phyloP scores from a whole-genome alignment of 208 protist species.

The Crithidia brevicula region DNA sequence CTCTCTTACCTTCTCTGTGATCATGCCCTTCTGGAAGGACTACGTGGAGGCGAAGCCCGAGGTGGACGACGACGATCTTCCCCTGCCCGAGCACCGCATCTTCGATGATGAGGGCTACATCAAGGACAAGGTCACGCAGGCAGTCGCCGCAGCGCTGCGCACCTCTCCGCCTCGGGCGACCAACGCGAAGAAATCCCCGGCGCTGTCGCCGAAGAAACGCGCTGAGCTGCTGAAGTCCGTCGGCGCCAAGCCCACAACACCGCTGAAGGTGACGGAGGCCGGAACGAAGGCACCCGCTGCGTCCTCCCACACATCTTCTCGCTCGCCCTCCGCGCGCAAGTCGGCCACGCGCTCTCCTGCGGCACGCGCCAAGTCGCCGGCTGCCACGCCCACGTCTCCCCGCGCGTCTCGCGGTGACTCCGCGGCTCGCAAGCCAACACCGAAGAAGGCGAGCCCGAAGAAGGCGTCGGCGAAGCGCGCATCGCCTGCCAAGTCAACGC shows the following conservation, averaged over 20 bases:
- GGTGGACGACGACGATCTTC: constrained; percentile 87
- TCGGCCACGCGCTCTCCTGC: constrained; percentile 13
- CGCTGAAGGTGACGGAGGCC: constrained; percentile 6
- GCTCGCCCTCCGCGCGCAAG: constrained; percentile 19
- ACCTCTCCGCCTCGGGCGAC: constrained; percentile 2
- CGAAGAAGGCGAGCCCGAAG: constrained; percentile 13
- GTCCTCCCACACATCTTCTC: background rate
- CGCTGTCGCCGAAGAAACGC: constrained; percentile 8
- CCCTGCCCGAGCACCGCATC: constrained; percentile 81
- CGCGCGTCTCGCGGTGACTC: constrained; percentile 13
- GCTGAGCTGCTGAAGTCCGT: constrained; percentile 30
- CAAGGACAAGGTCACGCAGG: constrained; percentile 32
- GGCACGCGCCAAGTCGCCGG: no score
- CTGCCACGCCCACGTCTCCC: constrained; percentile 1
- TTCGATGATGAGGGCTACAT: constrained; percentile 80
- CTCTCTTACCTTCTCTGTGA: background rate
- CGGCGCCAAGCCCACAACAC: constrained; percentile 22
- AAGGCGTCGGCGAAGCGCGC: constrained; percentile 6
- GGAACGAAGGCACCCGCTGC: background rate
- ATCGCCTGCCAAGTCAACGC: background rate
- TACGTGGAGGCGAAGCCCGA: constrained; percentile 68
- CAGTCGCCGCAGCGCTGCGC: constrained; percentile 13
- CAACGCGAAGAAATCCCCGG: constrained; percentile 36
- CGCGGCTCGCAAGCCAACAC: constrained; percentile 20
- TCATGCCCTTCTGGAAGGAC: constrained; percentile 81